Base-by-base conservation (phyloP, 306 rosid genomes). In the Herpetospermum pedunculosum region DNA sequence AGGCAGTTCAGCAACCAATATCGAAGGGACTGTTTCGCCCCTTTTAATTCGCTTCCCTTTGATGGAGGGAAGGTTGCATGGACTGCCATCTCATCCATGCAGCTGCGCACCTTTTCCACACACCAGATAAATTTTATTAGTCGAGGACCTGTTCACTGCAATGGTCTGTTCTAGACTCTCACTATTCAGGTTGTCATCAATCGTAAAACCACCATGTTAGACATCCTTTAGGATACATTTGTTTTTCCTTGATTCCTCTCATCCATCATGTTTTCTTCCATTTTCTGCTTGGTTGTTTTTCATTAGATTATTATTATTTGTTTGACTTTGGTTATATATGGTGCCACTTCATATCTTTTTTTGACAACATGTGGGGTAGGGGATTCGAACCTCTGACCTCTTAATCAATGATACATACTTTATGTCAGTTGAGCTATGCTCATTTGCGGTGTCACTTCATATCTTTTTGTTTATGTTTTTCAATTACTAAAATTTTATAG, bases 91-190 rank as follows among this genome's bases (percentile, higher is more conserved):
- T 80, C 93, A 82, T 85, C 96, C 94, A 86, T 91, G 92, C 91
- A 84, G 81, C 87, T 85, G 87, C 85, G 64, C 91, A 77, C 79
- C 78, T 81, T 85, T 70, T 80, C 86, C n/a, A 88, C 87, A 85
- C 80, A 82, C 76, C 79, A 60, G 82, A 80, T 77, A 79, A 72
- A 70, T 84, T 87, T 81, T 83, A 73, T 78, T 75, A 70, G 64
- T 86, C 85, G 63, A 72, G 75, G 86, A 93, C 75, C 79, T 81
- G 79, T 87, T 86, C 88, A 81, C 71, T 86, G 95, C 92, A 86
- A 94, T 83, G 97, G 97, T 94, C 98, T 86, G 96, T 86, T 93
- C 96, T 91, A 83, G 91, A 89, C 78, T 93, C 96, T 85, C 75
- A 76, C 79, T 82, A 76, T 82, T 54, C 87, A 80, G 87, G 88